phyloP scores from a whole-genome alignment of 1,284 basidiomycete genomes.

The Leucoagaricus sp. region DNA sequence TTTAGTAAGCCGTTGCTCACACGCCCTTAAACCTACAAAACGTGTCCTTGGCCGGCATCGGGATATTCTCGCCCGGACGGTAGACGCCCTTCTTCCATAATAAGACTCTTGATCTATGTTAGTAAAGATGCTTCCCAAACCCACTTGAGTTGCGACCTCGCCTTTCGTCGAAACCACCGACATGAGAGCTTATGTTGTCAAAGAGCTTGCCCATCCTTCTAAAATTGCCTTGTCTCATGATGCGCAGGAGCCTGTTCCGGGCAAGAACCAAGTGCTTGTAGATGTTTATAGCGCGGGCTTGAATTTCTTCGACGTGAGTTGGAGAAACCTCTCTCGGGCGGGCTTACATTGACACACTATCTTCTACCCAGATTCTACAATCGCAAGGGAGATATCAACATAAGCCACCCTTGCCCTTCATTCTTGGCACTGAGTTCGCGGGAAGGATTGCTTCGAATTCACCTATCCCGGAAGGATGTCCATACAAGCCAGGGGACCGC shows the following conservation, averaged over 20 bases:
- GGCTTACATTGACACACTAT: neutral
- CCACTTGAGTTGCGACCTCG: too few relatives aligned
- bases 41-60: conserved; percentile 3
- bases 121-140: too few relatives aligned
- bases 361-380: conserved; percentile 66
- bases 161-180: conserved; percentile 13
- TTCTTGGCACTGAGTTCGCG: conserved; percentile 84
- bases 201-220: conserved; percentile 73
- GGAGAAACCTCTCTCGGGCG: neutral
- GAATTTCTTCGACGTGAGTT: conserved; percentile 80
- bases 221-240: conserved; percentile 60
- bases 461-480: conserved; percentile 82
- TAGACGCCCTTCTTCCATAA: too few relatives aligned
- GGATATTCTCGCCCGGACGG: neutral
- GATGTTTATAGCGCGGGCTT: conserved; percentile 80
- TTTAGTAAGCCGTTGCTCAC: too few relatives aligned
- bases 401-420: conserved; percentile 83
- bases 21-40: too few relatives aligned
- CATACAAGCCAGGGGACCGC: conserved; percentile 80
- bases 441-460: conserved; percentile 76
- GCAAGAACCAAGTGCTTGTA: conserved; percentile 68
- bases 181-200: conserved; percentile 84
- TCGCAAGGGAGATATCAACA: conserved; percentile 87
- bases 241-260: conserved; percentile 60
- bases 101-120: neutral